phyloP scores from a whole-genome alignment of 2,329 filamentous ascomycete species.

The Coleophoma crateriformis region DNA sequence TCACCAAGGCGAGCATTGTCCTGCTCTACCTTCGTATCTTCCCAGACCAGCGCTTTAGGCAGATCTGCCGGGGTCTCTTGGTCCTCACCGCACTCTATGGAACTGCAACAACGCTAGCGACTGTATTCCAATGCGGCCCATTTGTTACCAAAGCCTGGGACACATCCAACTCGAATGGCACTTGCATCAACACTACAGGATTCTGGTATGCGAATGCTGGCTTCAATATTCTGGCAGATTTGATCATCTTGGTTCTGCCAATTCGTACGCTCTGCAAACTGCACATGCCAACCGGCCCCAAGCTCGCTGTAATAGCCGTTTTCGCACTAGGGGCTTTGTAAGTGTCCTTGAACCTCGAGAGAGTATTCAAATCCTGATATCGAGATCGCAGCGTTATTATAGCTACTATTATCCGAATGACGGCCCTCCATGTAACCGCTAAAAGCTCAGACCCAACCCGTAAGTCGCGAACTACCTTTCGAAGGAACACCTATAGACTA shows the following conservation, averaged over 20 bases:
- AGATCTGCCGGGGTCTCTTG: neutral
- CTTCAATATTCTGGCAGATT: slow-evolving; percentile 1
- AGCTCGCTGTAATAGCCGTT: neutral
- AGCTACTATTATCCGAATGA: neutral
- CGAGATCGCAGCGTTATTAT: neutral
- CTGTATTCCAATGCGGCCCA: neutral
- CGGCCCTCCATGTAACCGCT: neutral
- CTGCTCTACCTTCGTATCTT: neutral
- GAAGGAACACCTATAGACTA: neutral
- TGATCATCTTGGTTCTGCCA: slow-evolving; percentile 2
- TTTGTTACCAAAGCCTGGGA: neutral
- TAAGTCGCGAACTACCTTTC: neutral
- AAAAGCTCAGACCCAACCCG: neutral
- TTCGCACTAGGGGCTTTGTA: neutral
- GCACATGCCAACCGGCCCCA: neutral
- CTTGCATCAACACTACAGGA: neutral
- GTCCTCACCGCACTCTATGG: neutral
- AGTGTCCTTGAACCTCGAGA: neutral
- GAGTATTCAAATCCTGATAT: neutral
- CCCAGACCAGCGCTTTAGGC: neutral
- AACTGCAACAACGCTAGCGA: neutral
- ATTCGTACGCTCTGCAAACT: neutral
- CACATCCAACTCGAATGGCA: neutral
- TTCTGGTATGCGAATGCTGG: slow-evolving; percentile 1
- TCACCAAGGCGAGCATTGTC: neutral